Conservation (phyloP, 768 basidiomycete species). For the Serendipita sp. region DNA sequence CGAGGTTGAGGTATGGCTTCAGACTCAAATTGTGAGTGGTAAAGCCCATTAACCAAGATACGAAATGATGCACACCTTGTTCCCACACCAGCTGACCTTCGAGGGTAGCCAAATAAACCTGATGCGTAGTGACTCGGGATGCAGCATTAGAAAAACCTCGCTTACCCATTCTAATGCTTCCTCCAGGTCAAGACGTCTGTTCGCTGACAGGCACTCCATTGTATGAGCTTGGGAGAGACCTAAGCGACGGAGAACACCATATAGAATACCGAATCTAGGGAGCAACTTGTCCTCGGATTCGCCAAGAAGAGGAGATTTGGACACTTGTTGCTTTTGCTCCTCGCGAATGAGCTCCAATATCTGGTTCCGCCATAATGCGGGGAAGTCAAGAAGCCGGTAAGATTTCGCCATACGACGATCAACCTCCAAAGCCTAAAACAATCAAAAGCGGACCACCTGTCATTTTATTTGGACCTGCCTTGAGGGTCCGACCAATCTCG, state of each 20-base stretch:
- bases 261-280: constrained; percentile 57
- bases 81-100: too few relatives aligned
- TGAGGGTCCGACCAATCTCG: constrained; percentile 54
- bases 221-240: constrained; percentile 59
- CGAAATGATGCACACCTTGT: too few relatives aligned
- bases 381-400: constrained; percentile 46
- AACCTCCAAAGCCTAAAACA: constrained; percentile 52
- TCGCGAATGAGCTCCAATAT: constrained; percentile 36
- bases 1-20: too few relatives aligned
- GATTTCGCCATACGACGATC: constrained; percentile 60
- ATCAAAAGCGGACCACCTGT: not conserved
- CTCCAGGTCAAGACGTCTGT: constrained; percentile 60
- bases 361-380: constrained; percentile 38
- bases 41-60: too few relatives aligned
- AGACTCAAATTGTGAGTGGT: too few relatives aligned
- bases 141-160: not conserved
- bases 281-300: constrained; percentile 58
- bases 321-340: constrained; percentile 10
- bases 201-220: constrained; percentile 49
- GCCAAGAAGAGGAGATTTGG: constrained; percentile 22
- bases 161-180: constrained; percentile 84
- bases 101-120: too few relatives aligned
- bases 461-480: constrained; percentile 30
- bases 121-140: too few relatives aligned
- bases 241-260: constrained; percentile 61